These are phyloP conservation scores for Globisporangium cylindrosporum DNA, from an alignment of 352 stramenopile genomes.

Conservation along the genomic window DNA sequence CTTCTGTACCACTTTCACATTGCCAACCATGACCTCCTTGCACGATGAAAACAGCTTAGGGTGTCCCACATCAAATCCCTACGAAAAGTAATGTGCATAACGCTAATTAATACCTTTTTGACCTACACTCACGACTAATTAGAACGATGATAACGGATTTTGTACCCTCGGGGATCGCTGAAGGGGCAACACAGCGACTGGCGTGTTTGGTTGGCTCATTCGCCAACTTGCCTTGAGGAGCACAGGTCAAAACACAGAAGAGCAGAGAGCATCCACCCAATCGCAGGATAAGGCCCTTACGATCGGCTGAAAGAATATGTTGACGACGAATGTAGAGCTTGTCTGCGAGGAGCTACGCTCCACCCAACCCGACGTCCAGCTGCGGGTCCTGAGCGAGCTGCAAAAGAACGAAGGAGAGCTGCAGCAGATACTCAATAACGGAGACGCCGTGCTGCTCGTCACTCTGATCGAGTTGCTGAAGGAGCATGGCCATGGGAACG, in stretches of 20 bases:
- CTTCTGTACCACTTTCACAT: neutral
- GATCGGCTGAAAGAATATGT: neutral
- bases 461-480: neutral
- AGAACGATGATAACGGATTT: neutral
- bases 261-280: neutral
- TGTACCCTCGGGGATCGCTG: neutral
- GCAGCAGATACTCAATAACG: neutral
- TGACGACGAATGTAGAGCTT: neutral
- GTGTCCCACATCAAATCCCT: neutral
- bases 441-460: neutral
- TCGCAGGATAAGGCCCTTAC: too few species aligned
- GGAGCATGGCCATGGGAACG: neutral
- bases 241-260: neutral
- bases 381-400: neutral
- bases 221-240: neutral
- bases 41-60: neutral
- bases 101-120: neutral
- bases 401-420: neutral
- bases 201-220: neutral
- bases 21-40: too few species aligned
- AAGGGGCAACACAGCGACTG: neutral
- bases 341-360: neutral
- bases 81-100: neutral
- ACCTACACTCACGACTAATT: neutral
- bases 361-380: neutral